Evolutionary conservation across 2,329 filamentous ascomycete species (phyloP), one percentile per base, ranked within the genome.

Genomic region (Ceratocystis diversiconidia): DNA sequence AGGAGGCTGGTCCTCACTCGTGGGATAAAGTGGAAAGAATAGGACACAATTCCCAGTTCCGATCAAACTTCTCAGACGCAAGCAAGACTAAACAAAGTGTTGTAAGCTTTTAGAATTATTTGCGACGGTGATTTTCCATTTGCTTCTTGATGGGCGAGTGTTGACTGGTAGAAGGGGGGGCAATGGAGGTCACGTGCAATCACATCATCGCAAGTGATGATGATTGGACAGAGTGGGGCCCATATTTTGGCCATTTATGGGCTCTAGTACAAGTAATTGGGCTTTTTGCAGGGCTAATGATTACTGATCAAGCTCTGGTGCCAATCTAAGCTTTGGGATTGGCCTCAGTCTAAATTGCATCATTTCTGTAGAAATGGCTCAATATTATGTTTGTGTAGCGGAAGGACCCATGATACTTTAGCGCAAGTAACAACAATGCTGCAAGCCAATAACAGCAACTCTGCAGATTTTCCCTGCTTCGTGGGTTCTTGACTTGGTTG

Each of bases 181-280:
- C 22, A 59, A n/a, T 65, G 17, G 3, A 63, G 63, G 61, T 67
- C 66, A 67, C 66, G 66, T 67, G 66, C 50, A 67, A 67, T 65
- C 63, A 65, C 66, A 36, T 41, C 66, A 67, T 67, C 36, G 50
- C 28, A 59, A 65, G 32, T 57, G 52, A 61, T 28, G 59, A 41
- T 65, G 63, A 65, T 63, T 67, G 66, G 63, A 36, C 63, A 44
- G 62, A 46, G 60, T 64, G 66, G 57, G 64, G 66, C 63, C 62
- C 61, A 62, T 66, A 44, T 61, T 64, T 64, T 44, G 15, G 25
- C 55, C 30, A 7, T 30, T 32, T 32, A 59, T 8, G 17, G 17
- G 12, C 55, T 19, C 17, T 8, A 17, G 15, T 17, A 6, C 25
- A 22, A 15, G 32, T 36, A 36, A 36, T 10, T 36, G 10, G 36